These are phyloP conservation scores for Ulota crispa DNA, from an alignment of 225 moss, liverwort and hornwort species.

Conservation along the genomic window DNA sequence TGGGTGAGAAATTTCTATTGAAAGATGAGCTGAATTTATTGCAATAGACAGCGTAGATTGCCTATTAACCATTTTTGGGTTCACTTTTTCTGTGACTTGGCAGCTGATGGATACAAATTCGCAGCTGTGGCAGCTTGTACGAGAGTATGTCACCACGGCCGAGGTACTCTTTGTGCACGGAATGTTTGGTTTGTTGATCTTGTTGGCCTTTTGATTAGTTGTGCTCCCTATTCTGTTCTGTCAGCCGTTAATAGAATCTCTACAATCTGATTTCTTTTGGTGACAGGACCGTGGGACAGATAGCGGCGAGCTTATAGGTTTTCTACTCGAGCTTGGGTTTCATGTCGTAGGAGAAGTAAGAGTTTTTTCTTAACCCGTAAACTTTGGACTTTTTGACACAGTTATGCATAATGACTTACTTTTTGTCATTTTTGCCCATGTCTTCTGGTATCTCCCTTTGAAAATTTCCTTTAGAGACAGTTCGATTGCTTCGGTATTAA, in stretches of 20 bases:
- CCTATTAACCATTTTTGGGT: neutral
- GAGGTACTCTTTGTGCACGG: conserved; percentile 48
- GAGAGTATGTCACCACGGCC: conserved; percentile 82
- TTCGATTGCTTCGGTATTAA: neutral
- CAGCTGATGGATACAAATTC: conserved; percentile 91
- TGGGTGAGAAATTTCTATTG: neutral
- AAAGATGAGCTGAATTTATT: neutral
- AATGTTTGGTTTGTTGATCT: neutral
- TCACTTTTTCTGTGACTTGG: conserved; percentile 23
- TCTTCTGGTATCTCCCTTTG: neutral
- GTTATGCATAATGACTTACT: neutral
- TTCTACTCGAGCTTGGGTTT: conserved; percentile 89
- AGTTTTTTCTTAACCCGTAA: neutral
- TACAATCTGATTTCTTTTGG: neutral
- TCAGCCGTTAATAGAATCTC: neutral
- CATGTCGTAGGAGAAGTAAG: conserved; percentile 83
- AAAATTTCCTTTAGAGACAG: neutral
- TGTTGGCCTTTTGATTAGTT: neutral
- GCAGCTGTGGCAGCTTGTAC: conserved; percentile 93
- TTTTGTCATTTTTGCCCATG: neutral
- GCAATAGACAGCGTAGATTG: neutral
- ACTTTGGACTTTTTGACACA: neutral
- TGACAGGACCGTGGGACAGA: conserved; percentile 83
- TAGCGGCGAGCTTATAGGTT: conserved; percentile 84
- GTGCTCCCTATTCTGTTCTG: neutral